phyloP scores from a whole-genome alignment of 768 basidiomycete species.

The Naganishia randhawae region DNA sequence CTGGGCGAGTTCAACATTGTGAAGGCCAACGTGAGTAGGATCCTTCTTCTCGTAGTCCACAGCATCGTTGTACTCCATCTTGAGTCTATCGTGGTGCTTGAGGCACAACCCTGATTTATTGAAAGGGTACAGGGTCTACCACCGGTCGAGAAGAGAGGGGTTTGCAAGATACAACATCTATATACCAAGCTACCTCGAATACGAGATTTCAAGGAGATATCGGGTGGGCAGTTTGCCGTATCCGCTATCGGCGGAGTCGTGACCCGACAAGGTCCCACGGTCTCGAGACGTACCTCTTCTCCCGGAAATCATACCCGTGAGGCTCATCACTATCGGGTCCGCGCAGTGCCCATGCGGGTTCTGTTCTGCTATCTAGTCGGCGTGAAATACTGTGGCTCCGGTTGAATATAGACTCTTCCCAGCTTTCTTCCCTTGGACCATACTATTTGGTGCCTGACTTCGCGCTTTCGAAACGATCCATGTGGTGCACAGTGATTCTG shows the following conservation, averaged over 20 bases:
- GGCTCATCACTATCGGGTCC: background rate
- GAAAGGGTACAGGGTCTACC: background rate
- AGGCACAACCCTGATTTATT: background rate
- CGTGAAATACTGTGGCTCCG: background rate
- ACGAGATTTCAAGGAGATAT: background rate
- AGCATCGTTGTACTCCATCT: conserved; percentile 15
- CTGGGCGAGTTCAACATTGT: conserved; percentile 17
- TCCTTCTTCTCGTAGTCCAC: conserved; percentile 26
- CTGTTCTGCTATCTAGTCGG: background rate
- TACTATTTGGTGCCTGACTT: no score
- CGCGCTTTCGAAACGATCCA: no score
- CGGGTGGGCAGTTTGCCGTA: background rate
- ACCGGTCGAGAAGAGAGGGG: background rate
- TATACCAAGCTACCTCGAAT: background rate
- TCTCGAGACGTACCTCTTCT: background rate
- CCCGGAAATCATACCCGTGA: background rate
- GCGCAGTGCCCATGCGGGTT: background rate
- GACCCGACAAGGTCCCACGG: background rate
- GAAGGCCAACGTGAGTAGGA: background rate
- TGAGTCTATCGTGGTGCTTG: background rate
- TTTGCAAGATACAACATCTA: background rate
- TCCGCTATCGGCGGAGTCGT: background rate
- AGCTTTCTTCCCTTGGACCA: background rate
- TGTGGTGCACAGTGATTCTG: no score
- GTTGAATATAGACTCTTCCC: background rate